Conservation (phyloP, 768 basidiomycete species). For the Myochromella boudieri region DNA sequence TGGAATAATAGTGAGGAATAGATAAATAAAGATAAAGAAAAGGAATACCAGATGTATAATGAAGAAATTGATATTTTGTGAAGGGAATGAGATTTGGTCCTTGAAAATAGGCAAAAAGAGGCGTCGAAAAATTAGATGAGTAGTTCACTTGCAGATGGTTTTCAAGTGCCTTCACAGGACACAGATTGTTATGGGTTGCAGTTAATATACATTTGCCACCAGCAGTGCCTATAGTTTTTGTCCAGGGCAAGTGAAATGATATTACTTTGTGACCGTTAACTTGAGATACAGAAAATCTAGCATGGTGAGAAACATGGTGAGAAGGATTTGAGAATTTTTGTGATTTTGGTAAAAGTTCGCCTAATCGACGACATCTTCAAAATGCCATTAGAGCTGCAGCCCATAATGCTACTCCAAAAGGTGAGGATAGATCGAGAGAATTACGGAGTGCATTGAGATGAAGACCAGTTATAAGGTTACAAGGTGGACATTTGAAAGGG, state of each 20-base stretch:
- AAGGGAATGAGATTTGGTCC: neutral
- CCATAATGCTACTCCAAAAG: conserved; percentile 34
- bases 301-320: conserved; percentile 7
- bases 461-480: conserved; percentile 31
- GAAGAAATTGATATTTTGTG: conserved; percentile 13
- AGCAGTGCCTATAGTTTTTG: conserved; percentile 25
- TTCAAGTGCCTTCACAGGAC: conserved; percentile 22
- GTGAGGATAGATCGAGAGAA: conserved; percentile 21
- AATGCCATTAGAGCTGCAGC: conserved; percentile 33
- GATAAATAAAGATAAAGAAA: no score
- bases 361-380: conserved; percentile 31
- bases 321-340: conserved; percentile 18
- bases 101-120: conserved; percentile 11
- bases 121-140: conserved; percentile 2
- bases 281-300: conserved; percentile 4
- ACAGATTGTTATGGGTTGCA: conserved; percentile 17
- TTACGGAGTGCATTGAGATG: conserved; percentile 26
- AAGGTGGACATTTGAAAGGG: conserved; percentile 6
- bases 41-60: conserved; percentile 12
- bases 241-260: conserved; percentile 30
- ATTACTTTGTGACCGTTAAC: conserved; percentile 3
- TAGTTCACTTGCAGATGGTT: conserved; percentile 18
- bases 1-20: no score
- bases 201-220: conserved; percentile 20
- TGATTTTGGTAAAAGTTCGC: conserved; percentile 18